These are phyloP conservation scores for Kazachstania sp. DNA, from an alignment of 1,139 yeast genomes.

Conservation along the genomic window DNA sequence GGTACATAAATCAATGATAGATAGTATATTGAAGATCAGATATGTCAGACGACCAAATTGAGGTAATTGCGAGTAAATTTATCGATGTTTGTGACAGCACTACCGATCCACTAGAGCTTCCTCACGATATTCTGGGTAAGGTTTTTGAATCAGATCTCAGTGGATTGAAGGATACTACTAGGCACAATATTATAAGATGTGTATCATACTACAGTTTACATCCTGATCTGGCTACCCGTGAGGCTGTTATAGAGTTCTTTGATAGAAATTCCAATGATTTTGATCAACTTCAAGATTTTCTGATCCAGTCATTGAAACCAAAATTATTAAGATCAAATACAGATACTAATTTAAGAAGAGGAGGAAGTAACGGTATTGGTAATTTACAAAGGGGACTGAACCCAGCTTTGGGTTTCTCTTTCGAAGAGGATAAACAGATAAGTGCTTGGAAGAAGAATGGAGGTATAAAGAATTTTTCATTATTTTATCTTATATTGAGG, in stretches of 20 bases:
- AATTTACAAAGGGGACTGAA: slow-evolving; percentile 13
- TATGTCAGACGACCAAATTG: not conserved
- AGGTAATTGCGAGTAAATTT: not conserved
- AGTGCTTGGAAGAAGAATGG: slow-evolving; percentile 20
- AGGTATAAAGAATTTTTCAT: slow-evolving; percentile 22
- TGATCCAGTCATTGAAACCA: slow-evolving; percentile 1
- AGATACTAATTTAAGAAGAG: not conserved
- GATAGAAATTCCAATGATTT: not conserved
- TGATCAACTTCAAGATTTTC: not conserved
- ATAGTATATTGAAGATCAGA: not conserved
- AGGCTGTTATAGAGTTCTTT: not conserved
- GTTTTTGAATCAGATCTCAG: not conserved
- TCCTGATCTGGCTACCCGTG: not conserved
- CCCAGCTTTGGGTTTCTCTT: slow-evolving; percentile 11
- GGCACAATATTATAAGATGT: not conserved
- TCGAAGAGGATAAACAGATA: slow-evolving; percentile 17
- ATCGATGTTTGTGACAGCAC: not conserved
- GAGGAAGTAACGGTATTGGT: too few species aligned
- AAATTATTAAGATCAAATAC: slow-evolving; percentile 8
- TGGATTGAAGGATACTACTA: not conserved
- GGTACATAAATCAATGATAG: too few species aligned
- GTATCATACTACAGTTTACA: not conserved
- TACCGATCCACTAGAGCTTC: not conserved
- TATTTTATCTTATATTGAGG: slow-evolving; percentile 18
- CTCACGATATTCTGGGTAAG: not conserved